phyloP scores from a whole-genome alignment of 2,329 filamentous ascomycete genomes.

The Sphaerulina musiva region DNA sequence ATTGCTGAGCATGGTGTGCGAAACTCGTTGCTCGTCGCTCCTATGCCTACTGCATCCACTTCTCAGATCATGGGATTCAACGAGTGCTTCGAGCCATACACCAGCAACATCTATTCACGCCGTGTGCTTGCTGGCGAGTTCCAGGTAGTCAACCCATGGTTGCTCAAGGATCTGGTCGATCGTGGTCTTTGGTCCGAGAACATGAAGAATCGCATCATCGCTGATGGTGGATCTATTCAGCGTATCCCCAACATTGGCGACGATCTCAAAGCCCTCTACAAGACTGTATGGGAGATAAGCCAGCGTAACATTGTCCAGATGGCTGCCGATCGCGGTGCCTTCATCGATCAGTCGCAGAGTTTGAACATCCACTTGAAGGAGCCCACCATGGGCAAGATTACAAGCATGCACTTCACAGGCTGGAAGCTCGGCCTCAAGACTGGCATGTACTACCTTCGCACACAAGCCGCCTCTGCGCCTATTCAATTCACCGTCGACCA shows the following conservation, averaged over 20 bases:
- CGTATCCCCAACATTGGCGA: constrained; percentile 94
- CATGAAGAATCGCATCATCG: constrained; percentile 99
- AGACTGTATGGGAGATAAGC: constrained; percentile 99
- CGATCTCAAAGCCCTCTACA: constrained; percentile 95
- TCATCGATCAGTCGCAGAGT: constrained; percentile 98
- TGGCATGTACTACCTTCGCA: constrained; percentile 99
- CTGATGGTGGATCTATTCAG: constrained; percentile 90
- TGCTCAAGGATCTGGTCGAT: constrained; percentile 95
- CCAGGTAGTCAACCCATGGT: constrained; percentile 98
- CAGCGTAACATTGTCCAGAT: constrained; percentile 94
- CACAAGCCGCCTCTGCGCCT: constrained; percentile 89
- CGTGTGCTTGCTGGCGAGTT: constrained; percentile 97
- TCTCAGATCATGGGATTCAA: constrained; percentile 98
- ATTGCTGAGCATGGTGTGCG: constrained; percentile 90
- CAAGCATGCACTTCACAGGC: constrained; percentile 97
- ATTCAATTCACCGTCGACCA: constrained; percentile 99
- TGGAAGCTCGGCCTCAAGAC: constrained; percentile 99
- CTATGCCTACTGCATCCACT: constrained; percentile 96
- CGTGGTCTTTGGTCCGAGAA: constrained; percentile 97
- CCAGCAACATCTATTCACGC: constrained; percentile 98
- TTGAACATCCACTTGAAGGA: constrained; percentile 99
- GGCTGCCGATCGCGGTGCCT: constrained; percentile 95
- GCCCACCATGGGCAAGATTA: constrained; percentile 99
- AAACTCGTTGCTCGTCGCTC: constrained; percentile 90
- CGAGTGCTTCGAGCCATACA: constrained; percentile 99